Conservation (phyloP, 495 filamentous ascomycete genomes). For the Usnea hakonensis region DNA sequence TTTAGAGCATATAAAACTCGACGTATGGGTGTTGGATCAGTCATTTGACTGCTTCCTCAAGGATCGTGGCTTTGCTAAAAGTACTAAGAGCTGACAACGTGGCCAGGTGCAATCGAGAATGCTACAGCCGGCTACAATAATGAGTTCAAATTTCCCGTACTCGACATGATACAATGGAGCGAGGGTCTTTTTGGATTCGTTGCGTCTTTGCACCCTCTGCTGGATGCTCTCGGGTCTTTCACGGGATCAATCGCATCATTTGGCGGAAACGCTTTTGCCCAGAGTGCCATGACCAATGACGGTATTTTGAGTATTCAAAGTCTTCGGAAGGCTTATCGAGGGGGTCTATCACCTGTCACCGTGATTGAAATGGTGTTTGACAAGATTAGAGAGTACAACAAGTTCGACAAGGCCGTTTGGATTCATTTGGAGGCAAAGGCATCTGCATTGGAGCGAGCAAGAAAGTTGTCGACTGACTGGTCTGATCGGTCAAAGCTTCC, state of each 20-base stretch:
- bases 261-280: constrained; percentile 23
- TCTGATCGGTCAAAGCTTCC: constrained; percentile 40
- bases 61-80: background rate
- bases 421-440: constrained; percentile 40
- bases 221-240: constrained; percentile 24
- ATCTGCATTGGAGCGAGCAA: constrained; percentile 35
- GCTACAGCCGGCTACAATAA: constrained; percentile 39
- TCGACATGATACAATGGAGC: constrained; percentile 41
- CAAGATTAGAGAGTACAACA: constrained; percentile 38
- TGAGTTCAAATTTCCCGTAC: constrained; percentile 32
- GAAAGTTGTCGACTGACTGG: constrained; percentile 37
- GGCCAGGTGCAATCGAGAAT: constrained; percentile 35
- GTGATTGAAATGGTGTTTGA: constrained; percentile 36
- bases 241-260: background rate
- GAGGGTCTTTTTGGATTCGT: constrained; percentile 47
- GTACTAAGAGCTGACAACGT: background rate
- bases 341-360: constrained; percentile 38
- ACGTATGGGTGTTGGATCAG: background rate
- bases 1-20: background rate
- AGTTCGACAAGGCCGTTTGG: constrained; percentile 47
- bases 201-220: constrained; percentile 29
- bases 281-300: constrained; percentile 34
- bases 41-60: background rate
- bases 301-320: constrained; percentile 32
- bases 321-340: constrained; percentile 33